Evolutionary conservation across 768 basidiomycete genomes (phyloP).

Genomic region (Lactifluus hygrophoroides): DNA sequence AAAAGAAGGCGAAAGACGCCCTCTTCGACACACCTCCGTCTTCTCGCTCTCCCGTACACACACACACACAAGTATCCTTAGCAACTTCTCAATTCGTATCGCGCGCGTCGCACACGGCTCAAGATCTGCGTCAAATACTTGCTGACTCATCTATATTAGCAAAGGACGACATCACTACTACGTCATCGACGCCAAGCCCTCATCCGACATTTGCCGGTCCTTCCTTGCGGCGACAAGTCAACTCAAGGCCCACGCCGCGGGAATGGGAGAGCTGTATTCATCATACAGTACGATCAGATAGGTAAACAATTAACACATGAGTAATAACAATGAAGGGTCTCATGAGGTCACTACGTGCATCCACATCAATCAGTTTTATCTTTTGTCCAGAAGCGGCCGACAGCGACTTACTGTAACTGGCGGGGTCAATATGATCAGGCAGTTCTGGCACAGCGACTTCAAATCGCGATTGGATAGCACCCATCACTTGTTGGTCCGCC

Average conservation of each 20-base stretch:
- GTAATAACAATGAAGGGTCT: conserved; percentile 3
- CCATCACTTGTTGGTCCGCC: conserved; percentile 88
- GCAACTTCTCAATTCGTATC: too few species aligned
- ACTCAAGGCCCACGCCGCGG: not conserved
- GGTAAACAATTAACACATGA: conserved; percentile 6
- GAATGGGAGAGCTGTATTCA: not conserved
- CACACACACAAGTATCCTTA: too few species aligned
- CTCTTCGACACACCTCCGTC: too few species aligned
- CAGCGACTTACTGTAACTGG: conserved; percentile 78
- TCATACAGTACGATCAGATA: conserved; percentile 13
- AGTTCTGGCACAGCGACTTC: conserved; percentile 95
- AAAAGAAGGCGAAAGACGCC: not conserved
- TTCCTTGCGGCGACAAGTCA: too few species aligned
- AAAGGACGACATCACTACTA: not conserved
- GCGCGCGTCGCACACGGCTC: not conserved
- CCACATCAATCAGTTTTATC: not conserved
- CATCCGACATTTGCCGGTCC: not conserved
- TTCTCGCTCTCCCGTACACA: too few species aligned
- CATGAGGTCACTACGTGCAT: conserved; percentile 34
- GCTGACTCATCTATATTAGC: not conserved
- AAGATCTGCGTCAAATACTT: not conserved
- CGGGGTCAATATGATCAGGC: conserved; percentile 88
- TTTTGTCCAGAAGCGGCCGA: not conserved
- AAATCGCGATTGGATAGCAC: conserved; percentile 90
- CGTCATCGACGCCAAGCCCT: not conserved